A percentile compares a stretch with the other conserved stretches of the same genome.
Conservation (phyloP, 805 yeast species). For the Cyberlindnera amylophila region DNA sequence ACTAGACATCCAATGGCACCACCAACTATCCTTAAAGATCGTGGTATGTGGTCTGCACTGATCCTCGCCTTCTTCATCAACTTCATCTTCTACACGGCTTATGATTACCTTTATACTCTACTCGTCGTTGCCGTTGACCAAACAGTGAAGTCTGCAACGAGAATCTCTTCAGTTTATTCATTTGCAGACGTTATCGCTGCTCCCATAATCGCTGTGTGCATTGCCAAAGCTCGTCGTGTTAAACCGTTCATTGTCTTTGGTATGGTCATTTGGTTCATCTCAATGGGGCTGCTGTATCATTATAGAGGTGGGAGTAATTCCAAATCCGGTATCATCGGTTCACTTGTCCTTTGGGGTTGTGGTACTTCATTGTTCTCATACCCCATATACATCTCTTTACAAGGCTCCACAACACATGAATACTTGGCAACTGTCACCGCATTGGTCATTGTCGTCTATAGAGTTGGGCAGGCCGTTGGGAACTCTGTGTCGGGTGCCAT, state of each 20-base stretch:
- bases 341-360: conserved; percentile 59
- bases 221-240: conserved; percentile 43
- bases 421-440: conserved; percentile 65
- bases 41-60: conserved; percentile 74
- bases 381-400: conserved; percentile 61
- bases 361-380: conserved; percentile 73
- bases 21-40: conserved; percentile 51
- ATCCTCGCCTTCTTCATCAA: conserved; percentile 54
- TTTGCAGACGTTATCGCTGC: conserved; percentile 61
- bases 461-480: conserved; percentile 67
- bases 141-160: conserved; percentile 54
- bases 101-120: conserved; percentile 65
- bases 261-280: conserved; percentile 50
- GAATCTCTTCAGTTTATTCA: conserved; percentile 56
- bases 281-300: conserved; percentile 54
- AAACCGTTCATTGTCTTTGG: conserved; percentile 63
- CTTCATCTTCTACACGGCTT: conserved; percentile 65
- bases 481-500: conserved; percentile 63
- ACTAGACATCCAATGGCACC: conserved; percentile 67
- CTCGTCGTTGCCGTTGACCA: conserved; percentile 61
- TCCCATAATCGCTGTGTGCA: conserved; percentile 50
- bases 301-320: conserved; percentile 53
- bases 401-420: conserved; percentile 59
- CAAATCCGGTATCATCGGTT: conserved; percentile 58
- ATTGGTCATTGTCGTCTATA: conserved; percentile 50